Evolutionary conservation across 768 basidiomycete genomes (phyloP).

Genomic region (Goffeauzyma gilvescens): DNA sequence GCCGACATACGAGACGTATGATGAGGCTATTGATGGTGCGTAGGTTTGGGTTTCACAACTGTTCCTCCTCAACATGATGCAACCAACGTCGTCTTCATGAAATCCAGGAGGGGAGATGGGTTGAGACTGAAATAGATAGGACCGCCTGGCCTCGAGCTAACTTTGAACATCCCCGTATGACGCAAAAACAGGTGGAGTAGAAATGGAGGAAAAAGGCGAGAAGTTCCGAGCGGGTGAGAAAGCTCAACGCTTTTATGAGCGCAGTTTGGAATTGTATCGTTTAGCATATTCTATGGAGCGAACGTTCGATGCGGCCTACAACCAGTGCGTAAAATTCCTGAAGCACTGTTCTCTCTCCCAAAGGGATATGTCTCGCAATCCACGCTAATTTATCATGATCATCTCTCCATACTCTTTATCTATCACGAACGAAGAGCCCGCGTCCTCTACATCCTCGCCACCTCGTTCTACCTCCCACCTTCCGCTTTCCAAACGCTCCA

Average conservation of each 20-base stretch:
- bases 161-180: too few relatives aligned
- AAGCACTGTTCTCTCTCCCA: not conserved
- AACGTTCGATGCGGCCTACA: constrained; percentile 24
- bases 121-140: too few relatives aligned
- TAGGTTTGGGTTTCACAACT: not conserved
- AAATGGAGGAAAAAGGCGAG: constrained; percentile 32
- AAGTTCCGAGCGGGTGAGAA: constrained; percentile 29
- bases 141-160: too few relatives aligned
- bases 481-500: constrained; percentile 10
- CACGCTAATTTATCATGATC: too few relatives aligned
- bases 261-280: constrained; percentile 24
- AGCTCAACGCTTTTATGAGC: constrained; percentile 28
- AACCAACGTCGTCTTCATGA: not conserved
- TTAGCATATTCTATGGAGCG: constrained; percentile 18
- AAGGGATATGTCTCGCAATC: too few relatives aligned
- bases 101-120: too few relatives aligned
- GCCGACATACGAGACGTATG: constrained; percentile 28
- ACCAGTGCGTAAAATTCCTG: constrained; percentile 12
- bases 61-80: not conserved
- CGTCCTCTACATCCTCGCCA: constrained; percentile 22
- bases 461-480: constrained; percentile 25
- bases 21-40: constrained; percentile 30
- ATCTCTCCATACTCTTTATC: not conserved
- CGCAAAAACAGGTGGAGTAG: constrained; percentile 29
- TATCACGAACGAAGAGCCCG: constrained; percentile 18